Conservation (phyloP, 148 eudicot species). For the Limonium bicolor region DNA sequence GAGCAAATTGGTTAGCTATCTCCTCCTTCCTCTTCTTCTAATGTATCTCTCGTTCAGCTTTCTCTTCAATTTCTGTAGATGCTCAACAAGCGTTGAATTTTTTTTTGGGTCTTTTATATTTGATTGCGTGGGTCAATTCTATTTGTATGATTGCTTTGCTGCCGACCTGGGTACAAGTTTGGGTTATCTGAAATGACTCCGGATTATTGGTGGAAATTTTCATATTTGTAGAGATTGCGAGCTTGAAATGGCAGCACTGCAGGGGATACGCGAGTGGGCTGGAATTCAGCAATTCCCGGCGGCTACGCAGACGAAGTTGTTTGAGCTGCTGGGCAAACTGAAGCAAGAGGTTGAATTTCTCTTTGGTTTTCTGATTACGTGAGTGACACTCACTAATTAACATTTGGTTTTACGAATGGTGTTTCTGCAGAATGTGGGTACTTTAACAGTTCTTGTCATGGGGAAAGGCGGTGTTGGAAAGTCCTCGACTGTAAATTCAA, state of each 20-base stretch:
- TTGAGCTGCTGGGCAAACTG: conserved; percentile 56
- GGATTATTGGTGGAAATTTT: too few species aligned
- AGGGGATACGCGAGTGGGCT: conserved; percentile 48
- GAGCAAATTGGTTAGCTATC: too few species aligned
- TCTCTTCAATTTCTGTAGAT: too few species aligned
- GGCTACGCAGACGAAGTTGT: conserved; percentile 62
- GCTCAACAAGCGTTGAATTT: too few species aligned
- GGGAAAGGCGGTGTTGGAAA: conserved; percentile 99
- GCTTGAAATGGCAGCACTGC: conserved; percentile 22
- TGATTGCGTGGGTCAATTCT: too few species aligned
- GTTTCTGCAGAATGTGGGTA: conserved; percentile 39
- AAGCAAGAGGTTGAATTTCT: conserved; percentile 49
- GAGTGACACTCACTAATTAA: not conserved
- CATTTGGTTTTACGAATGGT: not conserved
- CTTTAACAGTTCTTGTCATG: conserved; percentile 84
- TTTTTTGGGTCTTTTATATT: too few species aligned
- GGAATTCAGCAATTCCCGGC: conserved; percentile 87
- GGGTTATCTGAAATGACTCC: too few species aligned
- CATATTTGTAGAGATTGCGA: too few species aligned
- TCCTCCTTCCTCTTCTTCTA: too few species aligned
- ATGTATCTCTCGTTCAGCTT: too few species aligned
- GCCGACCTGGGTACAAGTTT: too few species aligned
- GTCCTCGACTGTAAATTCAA: conserved; percentile 84
- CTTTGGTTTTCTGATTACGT: not conserved
- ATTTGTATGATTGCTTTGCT: too few species aligned